A percentile compares a stretch with the other conserved stretches of the same genome.
Conservation (phyloP, 345 rosid genomes). For the Brassica carinata region DNA sequence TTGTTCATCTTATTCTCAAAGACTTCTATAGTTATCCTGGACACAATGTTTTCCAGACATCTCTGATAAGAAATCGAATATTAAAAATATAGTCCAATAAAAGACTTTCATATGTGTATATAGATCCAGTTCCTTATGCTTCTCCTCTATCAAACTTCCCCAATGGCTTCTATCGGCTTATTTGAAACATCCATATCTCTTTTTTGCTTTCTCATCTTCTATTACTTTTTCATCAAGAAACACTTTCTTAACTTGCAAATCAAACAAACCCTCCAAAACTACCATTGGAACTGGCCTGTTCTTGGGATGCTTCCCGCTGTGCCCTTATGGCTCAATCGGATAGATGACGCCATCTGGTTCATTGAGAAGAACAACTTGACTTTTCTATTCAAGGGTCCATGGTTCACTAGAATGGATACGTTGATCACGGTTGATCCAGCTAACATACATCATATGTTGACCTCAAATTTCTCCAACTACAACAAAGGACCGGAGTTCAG, state of each 20-base stretch:
- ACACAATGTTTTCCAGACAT: background rate
- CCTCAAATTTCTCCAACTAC: constrained; percentile 37
- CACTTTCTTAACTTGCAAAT: background rate
- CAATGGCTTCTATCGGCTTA: background rate
- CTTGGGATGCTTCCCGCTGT: background rate
- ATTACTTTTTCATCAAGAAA: background rate
- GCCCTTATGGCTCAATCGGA: background rate
- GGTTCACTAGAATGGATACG: constrained; percentile 24
- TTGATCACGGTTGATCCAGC: constrained; percentile 40
- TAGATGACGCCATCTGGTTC: background rate
- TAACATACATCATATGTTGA: constrained; percentile 39
- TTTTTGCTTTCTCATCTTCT: background rate
- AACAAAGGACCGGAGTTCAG: constrained; percentile 36
- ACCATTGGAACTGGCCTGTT: background rate
- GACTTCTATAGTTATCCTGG: background rate
- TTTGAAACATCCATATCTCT: background rate
- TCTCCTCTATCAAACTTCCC: background rate
- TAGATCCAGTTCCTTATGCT: background rate
- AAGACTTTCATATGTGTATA: background rate
- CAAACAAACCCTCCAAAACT: background rate
- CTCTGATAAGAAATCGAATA: background rate
- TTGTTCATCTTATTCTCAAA: background rate
- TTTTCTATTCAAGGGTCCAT: constrained; percentile 32
- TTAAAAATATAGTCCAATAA: background rate
- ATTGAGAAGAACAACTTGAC: constrained; percentile 23